Percentiles rank a stretch among this genome's conserved stretches.
Evolutionary conservation across 345 rosid genomes (phyloP).

Genomic region (Gossypium raimondii): DNA sequence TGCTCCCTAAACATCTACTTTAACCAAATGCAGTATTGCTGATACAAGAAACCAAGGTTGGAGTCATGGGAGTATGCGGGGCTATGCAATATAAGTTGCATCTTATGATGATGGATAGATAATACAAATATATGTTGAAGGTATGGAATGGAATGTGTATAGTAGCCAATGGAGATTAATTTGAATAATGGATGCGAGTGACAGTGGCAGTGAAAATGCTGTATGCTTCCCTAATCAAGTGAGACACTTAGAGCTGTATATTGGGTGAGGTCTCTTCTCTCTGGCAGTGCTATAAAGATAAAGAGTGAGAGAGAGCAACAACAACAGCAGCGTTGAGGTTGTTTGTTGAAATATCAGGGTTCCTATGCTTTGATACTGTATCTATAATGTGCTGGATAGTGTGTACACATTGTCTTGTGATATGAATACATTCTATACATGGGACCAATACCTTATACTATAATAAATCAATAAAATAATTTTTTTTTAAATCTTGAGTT

Average conservation of each 20-base stretch:
- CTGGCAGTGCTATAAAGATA: not conserved
- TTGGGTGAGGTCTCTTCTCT: not conserved
- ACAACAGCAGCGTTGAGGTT: not conserved
- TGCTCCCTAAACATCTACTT: not conserved
- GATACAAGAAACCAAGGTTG: not conserved
- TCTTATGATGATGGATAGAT: slow-evolving; percentile 2
- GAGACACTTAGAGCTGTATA: not conserved
- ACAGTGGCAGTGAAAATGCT: slow-evolving; percentile 4
- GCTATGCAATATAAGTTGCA: slow-evolving; percentile 8
- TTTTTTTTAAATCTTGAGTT: not conserved
- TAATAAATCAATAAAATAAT: not conserved
- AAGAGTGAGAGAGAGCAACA: not conserved
- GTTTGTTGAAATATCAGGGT: not conserved
- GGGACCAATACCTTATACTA: not conserved
- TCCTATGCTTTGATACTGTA: not conserved
- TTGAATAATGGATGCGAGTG: slow-evolving; percentile 16
- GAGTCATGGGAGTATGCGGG: slow-evolving; percentile 12
- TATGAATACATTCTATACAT: not conserved
- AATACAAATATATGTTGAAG: not conserved
- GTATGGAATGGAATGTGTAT: not conserved
- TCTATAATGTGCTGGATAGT: not conserved
- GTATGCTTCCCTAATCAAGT: slow-evolving; percentile 1
- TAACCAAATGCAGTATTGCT: slow-evolving; percentile 22
- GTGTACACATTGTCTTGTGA: not conserved
- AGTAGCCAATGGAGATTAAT: not conserved